Evolutionary conservation across 352 stramenopile species (phyloP).

Genomic region (Globisporangium echinulatum): DNA sequence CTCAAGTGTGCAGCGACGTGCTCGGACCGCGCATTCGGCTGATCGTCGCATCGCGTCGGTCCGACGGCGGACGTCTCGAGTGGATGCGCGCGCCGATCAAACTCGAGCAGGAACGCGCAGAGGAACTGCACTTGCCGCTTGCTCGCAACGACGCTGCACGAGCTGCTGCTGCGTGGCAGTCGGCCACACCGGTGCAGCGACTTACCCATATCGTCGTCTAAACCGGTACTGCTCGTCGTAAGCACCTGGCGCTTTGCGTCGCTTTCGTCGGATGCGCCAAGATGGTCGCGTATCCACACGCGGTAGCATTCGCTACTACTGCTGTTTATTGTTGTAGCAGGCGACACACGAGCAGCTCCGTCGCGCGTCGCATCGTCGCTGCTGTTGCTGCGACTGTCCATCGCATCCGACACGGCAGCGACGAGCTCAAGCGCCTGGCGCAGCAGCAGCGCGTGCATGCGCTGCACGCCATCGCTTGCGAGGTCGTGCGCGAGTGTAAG

Average conservation of each 20-base stretch:
- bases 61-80: not conserved
- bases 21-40: not conserved
- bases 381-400: not conserved
- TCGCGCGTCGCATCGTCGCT: too few species aligned
- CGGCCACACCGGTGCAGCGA: too few species aligned
- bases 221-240: too few species aligned
- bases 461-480: conserved; percentile 16
- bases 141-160: conserved; percentile 16
- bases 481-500: conserved; percentile 31
- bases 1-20: conserved; percentile 29
- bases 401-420: conserved; percentile 5
- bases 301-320: conserved; percentile 12
- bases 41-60: not conserved
- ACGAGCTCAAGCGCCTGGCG: conserved; percentile 24
- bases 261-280: conserved; percentile 5
- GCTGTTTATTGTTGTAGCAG: not conserved
- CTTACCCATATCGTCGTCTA: too few species aligned
- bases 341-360: too few species aligned
- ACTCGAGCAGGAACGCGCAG: conserved; percentile 30
- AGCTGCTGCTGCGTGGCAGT: too few species aligned
- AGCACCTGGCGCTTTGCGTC: not conserved
- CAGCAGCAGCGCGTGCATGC: conserved; percentile 13
- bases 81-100: conserved; percentile 14
- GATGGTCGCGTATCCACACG: conserved; percentile 22
- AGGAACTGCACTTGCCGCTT: conserved; percentile 36